phyloP scores from a whole-genome alignment of 257 asterid genomes.

The Fraxinus anomala region DNA sequence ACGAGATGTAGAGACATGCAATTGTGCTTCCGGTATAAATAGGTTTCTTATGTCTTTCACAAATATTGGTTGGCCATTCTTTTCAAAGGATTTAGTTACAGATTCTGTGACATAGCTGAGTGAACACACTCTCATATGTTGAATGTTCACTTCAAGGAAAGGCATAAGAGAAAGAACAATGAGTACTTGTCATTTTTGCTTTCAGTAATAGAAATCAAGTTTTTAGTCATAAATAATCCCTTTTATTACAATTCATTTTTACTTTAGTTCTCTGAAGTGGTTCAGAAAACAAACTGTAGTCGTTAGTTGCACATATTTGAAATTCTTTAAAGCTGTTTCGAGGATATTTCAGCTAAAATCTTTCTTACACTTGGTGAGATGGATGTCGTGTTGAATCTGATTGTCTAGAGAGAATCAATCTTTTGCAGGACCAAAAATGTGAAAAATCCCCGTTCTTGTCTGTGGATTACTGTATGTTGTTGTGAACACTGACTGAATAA shows the following conservation, averaged over 20 bases:
- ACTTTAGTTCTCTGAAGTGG: no score
- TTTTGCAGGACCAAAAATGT: background rate
- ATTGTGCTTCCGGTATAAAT: constrained; percentile 7
- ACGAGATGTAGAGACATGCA: background rate
- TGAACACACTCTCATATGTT: background rate
- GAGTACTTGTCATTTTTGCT: background rate
- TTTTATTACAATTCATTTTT: no score
- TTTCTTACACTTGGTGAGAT: background rate
- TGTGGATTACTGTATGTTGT: no score
- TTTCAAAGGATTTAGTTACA: constrained; percentile 13
- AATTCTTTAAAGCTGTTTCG: no score
- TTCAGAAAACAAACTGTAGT: background rate
- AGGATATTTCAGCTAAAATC: background rate
- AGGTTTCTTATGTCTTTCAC: background rate
- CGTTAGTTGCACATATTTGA: no score
- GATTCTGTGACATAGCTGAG: constrained; percentile 3
- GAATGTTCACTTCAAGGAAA: background rate
- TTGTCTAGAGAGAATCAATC: background rate
- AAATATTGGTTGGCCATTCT: constrained; percentile 19
- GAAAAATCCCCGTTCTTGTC: no score
- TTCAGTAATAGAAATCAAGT: background rate
- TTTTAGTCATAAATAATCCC: background rate
- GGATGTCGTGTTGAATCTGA: background rate
- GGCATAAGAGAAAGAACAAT: background rate
- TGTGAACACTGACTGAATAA: no score